These are phyloP conservation scores for Phytophthora lateralis DNA, from an alignment of 352 stramenopile genomes.

Conservation along the genomic window DNA sequence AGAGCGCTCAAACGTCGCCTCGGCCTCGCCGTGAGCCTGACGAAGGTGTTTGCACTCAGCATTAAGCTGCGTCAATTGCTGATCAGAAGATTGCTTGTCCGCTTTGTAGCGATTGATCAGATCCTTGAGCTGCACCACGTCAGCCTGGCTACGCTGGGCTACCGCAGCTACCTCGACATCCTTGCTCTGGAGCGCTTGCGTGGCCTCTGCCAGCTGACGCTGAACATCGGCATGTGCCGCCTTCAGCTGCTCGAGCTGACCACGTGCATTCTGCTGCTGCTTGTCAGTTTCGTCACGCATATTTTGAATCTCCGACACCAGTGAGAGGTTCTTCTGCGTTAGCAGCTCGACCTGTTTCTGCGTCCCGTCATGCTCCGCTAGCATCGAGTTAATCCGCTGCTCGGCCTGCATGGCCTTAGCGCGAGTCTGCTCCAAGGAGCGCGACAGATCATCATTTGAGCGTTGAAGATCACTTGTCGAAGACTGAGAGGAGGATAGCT, in stretches of 20 bases:
- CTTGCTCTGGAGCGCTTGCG: slow-evolving; percentile 38
- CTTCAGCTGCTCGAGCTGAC: slow-evolving; percentile 49
- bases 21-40: slow-evolving; percentile 27
- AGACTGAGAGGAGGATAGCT: slow-evolving; percentile 35
- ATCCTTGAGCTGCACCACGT: slow-evolving; percentile 37
- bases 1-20: slow-evolving; percentile 23
- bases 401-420: slow-evolving; percentile 48
- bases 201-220: slow-evolving; percentile 39
- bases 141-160: slow-evolving; percentile 38
- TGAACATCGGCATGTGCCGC: slow-evolving; percentile 37
- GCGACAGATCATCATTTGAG: slow-evolving; percentile 56
- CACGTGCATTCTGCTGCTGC: slow-evolving; percentile 38
- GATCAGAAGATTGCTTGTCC: slow-evolving; percentile 28
- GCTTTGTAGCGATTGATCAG: slow-evolving; percentile 34
- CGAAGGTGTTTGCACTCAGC: slow-evolving; percentile 32
- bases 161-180: slow-evolving; percentile 40
- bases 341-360: slow-evolving; percentile 64
- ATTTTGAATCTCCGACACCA: slow-evolving; percentile 57
- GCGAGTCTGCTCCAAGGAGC: slow-evolving; percentile 49
- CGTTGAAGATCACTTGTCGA: slow-evolving; percentile 47
- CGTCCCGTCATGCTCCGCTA: slow-evolving; percentile 40
- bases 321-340: slow-evolving; percentile 63
- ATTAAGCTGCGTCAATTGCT: slow-evolving; percentile 37
- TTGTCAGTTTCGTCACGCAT: slow-evolving; percentile 56
- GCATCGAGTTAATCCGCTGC: slow-evolving; percentile 44